A percentile compares a stretch with the other conserved stretches of the same genome.
Conservation (phyloP, 257 asterid species). For the Solanum ossicruentum region DNA sequence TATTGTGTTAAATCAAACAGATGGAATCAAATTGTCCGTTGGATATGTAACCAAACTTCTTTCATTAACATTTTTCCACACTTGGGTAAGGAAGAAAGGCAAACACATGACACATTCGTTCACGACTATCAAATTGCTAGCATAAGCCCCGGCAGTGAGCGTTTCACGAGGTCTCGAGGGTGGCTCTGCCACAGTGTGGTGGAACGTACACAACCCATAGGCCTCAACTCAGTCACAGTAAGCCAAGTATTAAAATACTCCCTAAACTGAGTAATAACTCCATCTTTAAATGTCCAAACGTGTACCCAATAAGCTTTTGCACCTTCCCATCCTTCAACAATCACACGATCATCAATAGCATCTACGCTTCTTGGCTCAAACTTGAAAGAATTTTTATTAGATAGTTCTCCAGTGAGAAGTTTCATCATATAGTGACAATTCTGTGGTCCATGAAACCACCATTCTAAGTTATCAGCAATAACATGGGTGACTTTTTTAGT, state of each 20-base stretch:
- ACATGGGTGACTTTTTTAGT: constrained; percentile 6
- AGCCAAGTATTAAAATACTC: constrained; percentile 94
- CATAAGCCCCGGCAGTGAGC: constrained; percentile 73
- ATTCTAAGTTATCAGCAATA: constrained; percentile 54
- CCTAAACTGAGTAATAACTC: constrained; percentile 63
- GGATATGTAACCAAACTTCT: background rate
- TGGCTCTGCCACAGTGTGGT: constrained; percentile 90
- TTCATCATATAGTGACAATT: constrained; percentile 93
- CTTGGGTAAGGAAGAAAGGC: background rate
- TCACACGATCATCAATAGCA: constrained; percentile 46
- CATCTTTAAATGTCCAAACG: constrained; percentile 69
- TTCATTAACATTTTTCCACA: background rate
- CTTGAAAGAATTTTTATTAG: constrained; percentile 23
- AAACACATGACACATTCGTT: background rate
- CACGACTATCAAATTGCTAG: constrained; percentile 37
- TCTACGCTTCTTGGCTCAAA: constrained; percentile 63
- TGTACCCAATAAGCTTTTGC: constrained; percentile 79
- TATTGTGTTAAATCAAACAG: background rate
- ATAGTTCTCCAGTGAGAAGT: constrained; percentile 53
- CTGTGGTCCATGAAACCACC: constrained; percentile 99
- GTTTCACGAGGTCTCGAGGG: constrained; percentile 52
- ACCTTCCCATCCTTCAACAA: constrained; percentile 94
- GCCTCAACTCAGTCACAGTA: constrained; percentile 57
- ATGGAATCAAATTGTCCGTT: background rate
- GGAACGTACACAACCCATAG: constrained; percentile 12